Base-by-base conservation (phyloP, 129 eudicot species). In the Escallonia rubra region DNA sequence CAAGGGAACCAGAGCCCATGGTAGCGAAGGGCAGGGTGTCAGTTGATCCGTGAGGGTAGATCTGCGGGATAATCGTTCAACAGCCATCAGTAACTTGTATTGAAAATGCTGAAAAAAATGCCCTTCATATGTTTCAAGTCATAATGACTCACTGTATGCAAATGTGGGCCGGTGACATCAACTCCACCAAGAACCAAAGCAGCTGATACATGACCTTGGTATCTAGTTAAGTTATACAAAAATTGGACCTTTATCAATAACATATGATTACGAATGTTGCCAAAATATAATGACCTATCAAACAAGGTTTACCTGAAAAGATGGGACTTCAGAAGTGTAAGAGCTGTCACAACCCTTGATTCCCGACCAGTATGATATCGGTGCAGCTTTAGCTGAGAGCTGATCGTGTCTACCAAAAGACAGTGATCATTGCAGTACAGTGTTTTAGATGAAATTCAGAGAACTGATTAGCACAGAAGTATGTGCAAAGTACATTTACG, bases 1-100 rank as follows among this genome's bases (percentile, higher is more conserved):
- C 98, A 74, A 92, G 95, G 23, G 98, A 92, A 73, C 98, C 98
- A 73, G 98, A 92, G 0, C 98, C 98, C 98, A 92, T 92, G 40
- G 98, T 92, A 23, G 98, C 98, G 76, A 67, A 92, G 43, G 98
- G 98, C 13, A 92, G 84, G 8, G 96, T 81, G 78, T 92, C 98
- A 0, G 98, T 92, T 63, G 98, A 92, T 66, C 96, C 98, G 76
- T 92, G 98, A 59, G 98, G 98, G 66, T 92, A 92, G 39, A 92
- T 92, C 98, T 92, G 70, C 47, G 14, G 65, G 40, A 75, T 1
- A 42, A 47, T 39, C 43, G 23, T 16, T 44, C 50, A 43, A 39
- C 43, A 75, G 69, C 44, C 41, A 47, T 78, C 48, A 78, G 45
- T 43, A 43, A 12, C 50, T 39, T 59, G 13, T 45, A 52, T 47